Evolutionary conservation across 805 yeast genomes (phyloP).

Genomic region (Pichia pseudocactophila): DNA sequence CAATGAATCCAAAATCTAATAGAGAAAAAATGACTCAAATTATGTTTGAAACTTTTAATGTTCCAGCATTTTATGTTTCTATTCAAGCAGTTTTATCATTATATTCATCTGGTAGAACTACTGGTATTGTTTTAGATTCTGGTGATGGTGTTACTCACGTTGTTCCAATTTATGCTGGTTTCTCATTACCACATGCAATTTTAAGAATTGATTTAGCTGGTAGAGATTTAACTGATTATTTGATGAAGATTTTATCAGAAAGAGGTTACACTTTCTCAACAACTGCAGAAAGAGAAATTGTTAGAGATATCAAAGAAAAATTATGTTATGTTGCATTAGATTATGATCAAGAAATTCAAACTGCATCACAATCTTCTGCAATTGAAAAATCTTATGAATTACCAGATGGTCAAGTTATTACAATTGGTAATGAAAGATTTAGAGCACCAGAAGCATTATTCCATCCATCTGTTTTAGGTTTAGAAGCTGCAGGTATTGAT

Average conservation of each 20-base stretch:
- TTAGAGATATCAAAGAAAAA: conserved; percentile 93
- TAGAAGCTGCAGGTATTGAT: conserved; percentile 98
- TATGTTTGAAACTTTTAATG: conserved; percentile 98
- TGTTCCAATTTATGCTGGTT: conserved; percentile 99
- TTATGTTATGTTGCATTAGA: conserved; percentile 98
- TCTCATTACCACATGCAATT: conserved; percentile 98
- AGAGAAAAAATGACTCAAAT: conserved; percentile 99
- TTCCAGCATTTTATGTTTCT: conserved; percentile 98
- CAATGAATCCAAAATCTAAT: conserved; percentile 98
- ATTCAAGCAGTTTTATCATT: conserved; percentile 97
- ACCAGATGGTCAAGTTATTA: conserved; percentile 99
- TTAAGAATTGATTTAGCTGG: conserved; percentile 99
- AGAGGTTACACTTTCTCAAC: conserved; percentile 99
- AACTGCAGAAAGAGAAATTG: conserved; percentile 98
- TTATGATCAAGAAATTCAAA: conserved; percentile 99
- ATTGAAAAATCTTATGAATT: conserved; percentile 98
- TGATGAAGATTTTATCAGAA: conserved; percentile 96
- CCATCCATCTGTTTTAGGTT: conserved; percentile 88
- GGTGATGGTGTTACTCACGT: conserved; percentile 99
- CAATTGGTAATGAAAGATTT: conserved; percentile 99
- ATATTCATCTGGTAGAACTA: conserved; percentile 99
- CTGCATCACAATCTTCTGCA: conserved; percentile 96
- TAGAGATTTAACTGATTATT: conserved; percentile 98
- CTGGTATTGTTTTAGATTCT: conserved; percentile 98
- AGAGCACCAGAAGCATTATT: conserved; percentile 99